Base-by-base conservation (phyloP, 495 filamentous ascomycete species). In the Pyronema domesticum region DNA sequence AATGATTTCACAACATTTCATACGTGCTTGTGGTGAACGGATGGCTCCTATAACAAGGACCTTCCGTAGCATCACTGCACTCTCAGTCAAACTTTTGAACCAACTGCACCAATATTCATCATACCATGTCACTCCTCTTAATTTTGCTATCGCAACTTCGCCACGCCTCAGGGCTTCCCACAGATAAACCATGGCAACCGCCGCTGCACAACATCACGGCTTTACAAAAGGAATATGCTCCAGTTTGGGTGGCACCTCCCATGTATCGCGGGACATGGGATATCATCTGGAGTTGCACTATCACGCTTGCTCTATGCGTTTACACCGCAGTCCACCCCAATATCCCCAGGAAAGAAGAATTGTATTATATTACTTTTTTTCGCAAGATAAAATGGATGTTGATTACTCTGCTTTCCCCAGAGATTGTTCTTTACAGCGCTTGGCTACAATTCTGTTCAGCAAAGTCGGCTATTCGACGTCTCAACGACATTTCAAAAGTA, bases 251-350 rank as follows among this genome's bases (percentile, higher is more conserved):
- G 4, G 0, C 54, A 15, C 50, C 54, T 1, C 55, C 58, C n/a
- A 8, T 1, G 0, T 54, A 14, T 19, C 54, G 63, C n/a, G 63
- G 63, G 2, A 66, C 63, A 6, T 14, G 59, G 7, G 57, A 54
- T 6, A 55, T 65, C 23, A 8, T 65, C 3, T 55, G 49, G 19
- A 55, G 54, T 13, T 66, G 64, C 46, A 34, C 57, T 13, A n/a
- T 58, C 7, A 65, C 64, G 18, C 55, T 66, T 1, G 10, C 58
- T 2, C 49, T 66, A 13, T 66, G 63, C 48, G 47, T 54, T 8
- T 66, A 54, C 43, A 58, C 56, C 5, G 45, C 53, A 11, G 34
- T 58, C 18, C 56, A 58, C 15, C 56, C 40, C 6, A 58, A 58
- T 30, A 44, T 58, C 23, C 49, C 49, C 11, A 7, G 7, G 6